Base-by-base conservation (phyloP, 2,329 filamentous ascomycete genomes). In the Cladorrhinum sp. region DNA sequence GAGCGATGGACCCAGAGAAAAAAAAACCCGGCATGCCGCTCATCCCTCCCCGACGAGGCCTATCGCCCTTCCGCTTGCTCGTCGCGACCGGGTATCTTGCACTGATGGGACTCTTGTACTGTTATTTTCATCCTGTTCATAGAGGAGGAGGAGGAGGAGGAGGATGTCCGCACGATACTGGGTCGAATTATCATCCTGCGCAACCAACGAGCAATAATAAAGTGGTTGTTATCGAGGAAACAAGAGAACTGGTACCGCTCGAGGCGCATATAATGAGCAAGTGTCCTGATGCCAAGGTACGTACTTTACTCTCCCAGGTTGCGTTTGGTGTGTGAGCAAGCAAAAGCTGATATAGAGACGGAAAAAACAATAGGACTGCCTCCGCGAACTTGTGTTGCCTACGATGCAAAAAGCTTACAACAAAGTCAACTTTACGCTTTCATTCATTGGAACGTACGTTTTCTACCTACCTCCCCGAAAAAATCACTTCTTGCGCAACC, bases 241-340 rank as follows among this genome's bases (percentile, higher is more conserved):
- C 13, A 56, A 45, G 38, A 20, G 53, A 49, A 8, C 56, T 61
- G 60, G 89, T 98, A 3, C 90, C 92, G 3, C 77, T 99, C 1
- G 95, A 99, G 74, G 91, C 92, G 59, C 93, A 98, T 74, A 95
- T 98, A 68, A 99, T 98, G 88, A 91, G 87, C 77, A 97, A 98
- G 81, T 99, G 95, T 70, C 93, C 93, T 0, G 95, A 99, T 75
- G 92, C 95, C 1, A 83, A 82, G 73, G 82, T 84, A 70, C 10
- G 76, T 3, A 41, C 12, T 62, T 36, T 22, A 22, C 10, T 13
- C 12, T 3, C n/a, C 20, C 36, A 27, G 36, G 10, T 51, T 60
- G 50, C 53, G 32, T 36, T 24, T n/a, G 13, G 22, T 52, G 7
- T 32, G 3, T 41, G 36, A 4, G 36, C 36, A 41, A n/a, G 16